Base-by-base conservation (phyloP, 1,284 basidiomycete species). In the Malassezia sympodialis region DNA sequence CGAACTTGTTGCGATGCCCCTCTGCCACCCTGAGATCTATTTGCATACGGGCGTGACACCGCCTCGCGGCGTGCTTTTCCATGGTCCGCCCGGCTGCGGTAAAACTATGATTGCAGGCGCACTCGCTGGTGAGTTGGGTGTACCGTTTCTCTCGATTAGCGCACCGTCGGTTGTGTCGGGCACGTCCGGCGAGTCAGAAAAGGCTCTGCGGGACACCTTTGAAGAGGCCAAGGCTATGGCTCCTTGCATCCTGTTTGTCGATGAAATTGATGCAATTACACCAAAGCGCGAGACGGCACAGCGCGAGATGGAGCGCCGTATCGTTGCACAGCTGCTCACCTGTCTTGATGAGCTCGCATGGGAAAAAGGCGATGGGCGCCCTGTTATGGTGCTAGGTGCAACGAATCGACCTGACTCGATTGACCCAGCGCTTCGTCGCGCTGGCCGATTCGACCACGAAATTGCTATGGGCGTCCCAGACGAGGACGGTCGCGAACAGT, bases 221-320 rank as follows among this genome's bases (percentile, higher is more conserved):
- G 93, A 96, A 21, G 69, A 74, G 51, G 72, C 70, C 4, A 58
- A 65, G 19, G 55, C 56, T 10, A 65, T 72, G 12, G 70, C 70
- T 0, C 72, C 72, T 3, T 69, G 66, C 57, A 74, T 74, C 27
- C 58, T 74, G 19, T 74, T 74, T 53, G 64, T 74, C 46, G 93
- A 98, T 75, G 93, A 96, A 75, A 94, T 98, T 31, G 93, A 98
- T 69, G 90, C 93, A 6, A 94, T 98, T 64, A 96, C 91, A 1
- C 90, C 90, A 0, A 98, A 98, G 77, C 80, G 93, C 58, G 93
- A 96, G 77, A 96, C 87, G 61, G 93, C 93, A 0, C 67, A 67
- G 44, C 58, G 93, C 59, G 93, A 98, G 78, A 98, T 96, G 93
- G 93, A 98, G 69, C 79, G 91, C 39, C 81, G 93, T 8, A 96